Evolutionary conservation across 148 eudicot genomes (phyloP), one percentile per base, ranked within the genome.

Genomic region (Fallopia convolvulus): DNA sequence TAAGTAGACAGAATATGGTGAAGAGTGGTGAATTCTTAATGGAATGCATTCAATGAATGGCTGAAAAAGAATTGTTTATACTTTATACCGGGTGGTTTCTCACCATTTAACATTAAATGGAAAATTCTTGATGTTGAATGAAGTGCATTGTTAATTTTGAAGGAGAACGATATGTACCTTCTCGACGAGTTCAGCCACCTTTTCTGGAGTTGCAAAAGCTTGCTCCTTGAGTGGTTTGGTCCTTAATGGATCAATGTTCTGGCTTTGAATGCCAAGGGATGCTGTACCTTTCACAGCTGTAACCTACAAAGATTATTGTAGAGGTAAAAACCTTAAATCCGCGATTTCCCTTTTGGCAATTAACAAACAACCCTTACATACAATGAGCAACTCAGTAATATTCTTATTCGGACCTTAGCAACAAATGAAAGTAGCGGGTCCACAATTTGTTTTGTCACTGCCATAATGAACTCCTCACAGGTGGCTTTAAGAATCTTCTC

Each of bases 401-500:
- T 60, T 9, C 9, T 26, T 18, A 77, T 77, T 81, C 90, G 76
- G 77, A 95, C 99, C 99, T 95, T 95, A 2, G 99, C 90, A 75
- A 91, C 99, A 83, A 95, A 95, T 61, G 97, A 95, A 84, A 95
- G 93, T 92, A 95, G 83, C 36, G 99, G 99, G 75, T 95, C 99
- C 80, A 95, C 99, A 76, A 92, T 85, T 74, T 85, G 88, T 83
- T 95, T 95, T 26, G 99, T 95, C 72, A 95, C 97, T 40, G 97
- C 90, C 99, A 95, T 95, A 66, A 95, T 95, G 80, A 95, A 95
- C 84, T 95, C 99, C 87, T 95, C 99, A 85, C 97, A 95, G 33
- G 97, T 95, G 78, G 92, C 80, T 85, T 92, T 92, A 42, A 95
- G 97, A 82, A 81, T 92, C 84, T 90, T 95, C 89, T 95, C 97